phyloP scores from a whole-genome alignment of 352 stramenopile genomes.

The Aphanomyces invadans region DNA sequence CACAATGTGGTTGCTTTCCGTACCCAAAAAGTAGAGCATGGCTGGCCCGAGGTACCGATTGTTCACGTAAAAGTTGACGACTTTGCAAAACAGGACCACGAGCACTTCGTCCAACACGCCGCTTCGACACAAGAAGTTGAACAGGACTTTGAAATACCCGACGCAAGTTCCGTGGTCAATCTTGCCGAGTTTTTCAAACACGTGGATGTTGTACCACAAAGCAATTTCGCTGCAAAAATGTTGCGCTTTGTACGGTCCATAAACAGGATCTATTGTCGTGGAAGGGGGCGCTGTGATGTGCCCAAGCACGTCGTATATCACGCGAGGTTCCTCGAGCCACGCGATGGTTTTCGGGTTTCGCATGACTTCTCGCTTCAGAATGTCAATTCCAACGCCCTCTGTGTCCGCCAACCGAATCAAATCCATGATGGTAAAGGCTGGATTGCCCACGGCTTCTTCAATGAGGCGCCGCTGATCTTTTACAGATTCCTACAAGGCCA shows the following conservation, averaged over 20 bases:
- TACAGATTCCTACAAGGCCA: constrained; percentile 54
- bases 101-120: constrained; percentile 66
- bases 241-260: constrained; percentile 74
- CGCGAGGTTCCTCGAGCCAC: constrained; percentile 68
- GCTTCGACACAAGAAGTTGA: constrained; percentile 68
- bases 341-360: constrained; percentile 56
- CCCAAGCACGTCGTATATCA: constrained; percentile 78
- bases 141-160: constrained; percentile 74
- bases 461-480: constrained; percentile 79
- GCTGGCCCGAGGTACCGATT: constrained; percentile 57
- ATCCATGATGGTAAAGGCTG: constrained; percentile 50
- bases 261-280: constrained; percentile 47
- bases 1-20: constrained; percentile 60
- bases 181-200: constrained; percentile 58
- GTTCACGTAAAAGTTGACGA: constrained; percentile 75
- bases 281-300: constrained; percentile 44
- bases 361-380: constrained; percentile 69
- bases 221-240: constrained; percentile 80
- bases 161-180: constrained; percentile 45
- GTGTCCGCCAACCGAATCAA: constrained; percentile 57
- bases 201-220: constrained; percentile 61
- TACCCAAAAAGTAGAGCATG: constrained; percentile 56
- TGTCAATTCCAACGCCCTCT: constrained; percentile 60
- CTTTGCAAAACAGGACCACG: constrained; percentile 80
- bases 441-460: constrained; percentile 59